Evolutionary conservation across 768 basidiomycete species (phyloP).

Genomic region (Pluteus cervinus): DNA sequence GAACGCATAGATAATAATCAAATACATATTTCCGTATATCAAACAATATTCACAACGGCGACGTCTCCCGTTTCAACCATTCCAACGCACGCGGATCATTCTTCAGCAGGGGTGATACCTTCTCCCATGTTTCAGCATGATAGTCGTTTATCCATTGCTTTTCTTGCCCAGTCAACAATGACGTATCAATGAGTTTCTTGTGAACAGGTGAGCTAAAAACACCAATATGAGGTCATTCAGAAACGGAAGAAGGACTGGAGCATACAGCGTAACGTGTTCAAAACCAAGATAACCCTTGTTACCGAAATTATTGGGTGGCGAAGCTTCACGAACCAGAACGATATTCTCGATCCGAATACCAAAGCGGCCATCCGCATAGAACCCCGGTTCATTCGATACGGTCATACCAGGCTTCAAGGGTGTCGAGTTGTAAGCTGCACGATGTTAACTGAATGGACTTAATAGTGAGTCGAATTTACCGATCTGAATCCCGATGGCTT

Average conservation of each 20-base stretch:
- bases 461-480: conserved; percentile 15
- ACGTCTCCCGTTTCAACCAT: conserved; percentile 61
- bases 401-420: conserved; percentile 83
- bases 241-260: conserved; percentile 5
- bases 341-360: conserved; percentile 94
- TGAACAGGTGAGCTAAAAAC: conserved; percentile 74
- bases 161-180: conserved; percentile 60
- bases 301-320: conserved; percentile 77
- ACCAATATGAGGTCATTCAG: conserved; percentile 6
- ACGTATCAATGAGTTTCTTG: conserved; percentile 66
- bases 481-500: conserved; percentile 58
- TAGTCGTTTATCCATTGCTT: conserved; percentile 80
- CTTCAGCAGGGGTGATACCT: conserved; percentile 66
- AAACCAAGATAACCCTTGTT: conserved; percentile 80
- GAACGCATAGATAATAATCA: background rate
- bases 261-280: conserved; percentile 84
- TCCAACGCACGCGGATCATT: conserved; percentile 52
- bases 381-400: conserved; percentile 91
- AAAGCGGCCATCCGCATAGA: conserved; percentile 84
- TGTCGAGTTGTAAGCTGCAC: conserved; percentile 62
- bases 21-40: background rate
- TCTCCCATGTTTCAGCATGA: conserved; percentile 68
- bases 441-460: background rate
- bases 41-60: conserved; percentile 22
- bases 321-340: conserved; percentile 64